Conservation (phyloP, 2,329 filamentous ascomycete genomes). For the Paecilomyces niveus region DNA sequence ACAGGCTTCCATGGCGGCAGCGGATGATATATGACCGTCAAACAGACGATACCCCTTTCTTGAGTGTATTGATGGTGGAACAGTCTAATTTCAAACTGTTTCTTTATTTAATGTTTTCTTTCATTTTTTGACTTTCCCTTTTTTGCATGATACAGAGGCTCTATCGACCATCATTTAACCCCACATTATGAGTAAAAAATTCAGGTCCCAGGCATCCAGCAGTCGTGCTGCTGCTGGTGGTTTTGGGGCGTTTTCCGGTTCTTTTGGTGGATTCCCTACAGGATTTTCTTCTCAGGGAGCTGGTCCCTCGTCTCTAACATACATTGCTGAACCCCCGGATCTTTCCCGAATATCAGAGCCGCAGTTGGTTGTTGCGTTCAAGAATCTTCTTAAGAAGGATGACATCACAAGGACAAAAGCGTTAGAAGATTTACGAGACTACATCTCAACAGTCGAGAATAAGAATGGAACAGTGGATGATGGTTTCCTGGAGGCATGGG, state of each 20-base stretch:
- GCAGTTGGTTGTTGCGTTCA: conserved; percentile 81
- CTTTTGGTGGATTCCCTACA: conserved; percentile 34
- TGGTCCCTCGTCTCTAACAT: conserved; percentile 64
- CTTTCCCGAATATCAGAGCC: conserved; percentile 70
- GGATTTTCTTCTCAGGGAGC: conserved; percentile 32
- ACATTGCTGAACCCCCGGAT: conserved; percentile 78
- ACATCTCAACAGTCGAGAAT: conserved; percentile 51
- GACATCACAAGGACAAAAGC: conserved; percentile 86
- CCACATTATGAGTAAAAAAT: conserved; percentile 53
- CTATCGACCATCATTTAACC: conserved; percentile 9
- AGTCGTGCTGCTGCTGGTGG: conserved; percentile 49
- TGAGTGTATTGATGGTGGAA: not conserved
- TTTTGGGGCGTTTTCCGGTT: conserved; percentile 36
- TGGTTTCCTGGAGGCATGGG: conserved; percentile 80
- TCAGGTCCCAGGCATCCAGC: conserved; percentile 58
- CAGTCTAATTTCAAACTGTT: conserved; percentile 5
- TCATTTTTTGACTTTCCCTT: conserved; percentile 13
- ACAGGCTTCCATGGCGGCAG: conserved; percentile 9
- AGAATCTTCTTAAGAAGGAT: conserved; percentile 89
- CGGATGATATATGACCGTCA: conserved; percentile 4
- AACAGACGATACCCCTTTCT: not conserved
- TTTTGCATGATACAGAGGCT: conserved; percentile 11
- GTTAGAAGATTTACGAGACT: conserved; percentile 70
- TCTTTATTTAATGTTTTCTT: conserved; percentile 5
- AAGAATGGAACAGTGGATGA: conserved; percentile 64